Percentiles rank a stretch among this genome's conserved stretches.
Conservation (phyloP, 2,329 filamentous ascomycete genomes). For the Coleophoma cylindrospora region DNA sequence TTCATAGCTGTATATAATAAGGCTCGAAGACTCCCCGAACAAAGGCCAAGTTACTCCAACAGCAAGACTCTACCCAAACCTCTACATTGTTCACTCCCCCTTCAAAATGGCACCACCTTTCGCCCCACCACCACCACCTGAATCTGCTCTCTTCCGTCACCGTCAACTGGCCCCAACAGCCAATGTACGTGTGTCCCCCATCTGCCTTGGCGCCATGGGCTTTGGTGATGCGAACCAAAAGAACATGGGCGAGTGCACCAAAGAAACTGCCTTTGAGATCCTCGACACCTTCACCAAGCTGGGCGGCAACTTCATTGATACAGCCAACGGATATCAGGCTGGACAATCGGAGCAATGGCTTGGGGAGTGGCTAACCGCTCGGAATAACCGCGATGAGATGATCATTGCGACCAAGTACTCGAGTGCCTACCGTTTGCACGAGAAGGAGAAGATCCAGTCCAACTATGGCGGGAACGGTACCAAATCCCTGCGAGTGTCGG, state of each 20-base stretch:
- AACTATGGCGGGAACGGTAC: slow-evolving; percentile 13
- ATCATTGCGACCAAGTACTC: slow-evolving; percentile 52
- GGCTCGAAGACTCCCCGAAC: too few relatives aligned
- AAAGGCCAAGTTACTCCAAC: too few relatives aligned
- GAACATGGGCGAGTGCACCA: slow-evolving; percentile 46
- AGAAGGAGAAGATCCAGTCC: slow-evolving; percentile 2
- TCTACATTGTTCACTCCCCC: too few relatives aligned
- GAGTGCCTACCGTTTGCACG: slow-evolving; percentile 20
- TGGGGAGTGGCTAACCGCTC: slow-evolving; percentile 50
- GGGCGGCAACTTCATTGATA: slow-evolving; percentile 65
- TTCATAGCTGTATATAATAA: too few relatives aligned
- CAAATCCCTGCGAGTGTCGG: slow-evolving; percentile 7
- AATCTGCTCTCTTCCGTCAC: slow-evolving; percentile 57
- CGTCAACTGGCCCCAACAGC: slow-evolving; percentile 61
- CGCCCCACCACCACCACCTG: slow-evolving; percentile 41
- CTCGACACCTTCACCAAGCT: slow-evolving; percentile 47
- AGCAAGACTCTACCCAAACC: too few relatives aligned
- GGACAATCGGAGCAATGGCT: slow-evolving; percentile 53
- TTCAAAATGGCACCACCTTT: slow-evolving; percentile 17
- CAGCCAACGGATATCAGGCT: slow-evolving; percentile 50
- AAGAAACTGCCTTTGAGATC: slow-evolving; percentile 48
- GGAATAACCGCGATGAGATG: slow-evolving; percentile 42
- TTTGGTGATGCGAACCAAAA: slow-evolving; percentile 43
- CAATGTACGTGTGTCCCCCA: slow-evolving; percentile 57
- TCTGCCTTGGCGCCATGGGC: slow-evolving; percentile 59